Percentiles rank a stretch among this genome's conserved stretches.
phyloP scores from a whole-genome alignment of 306 rosid genomes.

The Fragaria vesca region DNA sequence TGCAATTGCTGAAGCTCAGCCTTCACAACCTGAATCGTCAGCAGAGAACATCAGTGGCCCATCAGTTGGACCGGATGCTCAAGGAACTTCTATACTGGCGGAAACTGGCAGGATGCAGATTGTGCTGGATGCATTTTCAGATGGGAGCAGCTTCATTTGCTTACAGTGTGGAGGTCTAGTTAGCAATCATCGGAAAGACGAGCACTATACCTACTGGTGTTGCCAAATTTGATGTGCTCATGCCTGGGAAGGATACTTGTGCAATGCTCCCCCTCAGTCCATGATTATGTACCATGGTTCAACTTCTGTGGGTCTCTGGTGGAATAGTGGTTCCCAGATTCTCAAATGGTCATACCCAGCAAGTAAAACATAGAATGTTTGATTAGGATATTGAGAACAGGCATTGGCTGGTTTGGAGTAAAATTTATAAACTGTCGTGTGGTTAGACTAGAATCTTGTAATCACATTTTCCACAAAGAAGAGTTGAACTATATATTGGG shows the following conservation, averaged over 20 bases:
- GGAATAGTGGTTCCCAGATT: neutral
- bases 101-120: conserved; percentile 88
- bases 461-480: neutral
- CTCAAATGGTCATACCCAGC: conserved; percentile 6
- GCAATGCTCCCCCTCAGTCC: conserved; percentile 26
- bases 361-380: conserved; percentile 11
- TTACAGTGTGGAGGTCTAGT: conserved; percentile 97
- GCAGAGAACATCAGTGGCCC: conserved; percentile 17
- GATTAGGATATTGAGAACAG: conserved; percentile 19
- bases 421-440: conserved; percentile 17
- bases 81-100: conserved; percentile 68
- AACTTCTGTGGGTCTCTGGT: neutral
- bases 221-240: conserved; percentile 38
- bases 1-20: conserved; percentile 88
- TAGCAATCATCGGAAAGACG: conserved; percentile 79
- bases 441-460: conserved; percentile 26
- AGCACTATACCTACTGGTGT: conserved; percentile 91
- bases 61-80: conserved; percentile 40
- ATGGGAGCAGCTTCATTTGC: conserved; percentile 94
- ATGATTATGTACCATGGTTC: conserved; percentile 13
- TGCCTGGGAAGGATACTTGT: conserved; percentile 13
- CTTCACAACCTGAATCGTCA: conserved; percentile 39
- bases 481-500: neutral
- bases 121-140: conserved; percentile 89
- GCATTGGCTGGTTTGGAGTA: conserved; percentile 24